Base-by-base conservation (phyloP, 495 filamentous ascomycete genomes). In the Pseudomonodictys pantanalensis region DNA sequence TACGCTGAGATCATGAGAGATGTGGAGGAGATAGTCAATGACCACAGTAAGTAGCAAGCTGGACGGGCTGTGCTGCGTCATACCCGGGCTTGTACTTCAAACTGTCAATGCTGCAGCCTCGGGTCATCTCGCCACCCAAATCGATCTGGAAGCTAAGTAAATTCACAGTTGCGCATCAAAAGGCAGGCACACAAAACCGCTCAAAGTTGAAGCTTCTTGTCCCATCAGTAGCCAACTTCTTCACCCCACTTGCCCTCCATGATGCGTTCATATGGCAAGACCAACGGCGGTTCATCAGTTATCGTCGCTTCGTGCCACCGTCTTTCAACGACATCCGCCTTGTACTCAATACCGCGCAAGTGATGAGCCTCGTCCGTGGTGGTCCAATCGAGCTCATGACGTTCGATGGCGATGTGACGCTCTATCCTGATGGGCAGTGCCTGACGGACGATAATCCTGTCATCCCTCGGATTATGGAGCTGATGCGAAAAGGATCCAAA, bases 301-400 rank as follows among this genome's bases (percentile, higher is more conserved):
- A 85, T 2, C 86, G 93, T 6, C 86, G 93, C 24, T 98, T 97
- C 68, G 93, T 98, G 9, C 86, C 93, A 4, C 95, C 95, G 0
- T 96, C 91, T 11, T 98, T 98, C 81, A 98, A 98, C 75, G 93
- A 98, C 67, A 85, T 98, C 57, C 85, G 95, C 2, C 76, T 97
- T 6, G 89, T 91, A 49, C 81, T 98, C 62, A 98, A 97, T 75
- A 91, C 93, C 25, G 91, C 93, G 46, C 95, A 98, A 74, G 76
- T 96, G 23, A 86, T 96, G 80, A 88, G 88, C 47, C 79, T 97
- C 1, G 84, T 89, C 6, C 81, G 78, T 15, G 78, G 78, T 42
- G 81, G 84, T n/a, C 79, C 80, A 24, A 52, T 95, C 7, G 80
- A 91, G 61, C 83, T 98, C 2, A 84, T 95, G 45, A 98, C 93